phyloP scores from a whole-genome alignment of 73 alveolate genomes.

The Durusdinium trenchii region DNA sequence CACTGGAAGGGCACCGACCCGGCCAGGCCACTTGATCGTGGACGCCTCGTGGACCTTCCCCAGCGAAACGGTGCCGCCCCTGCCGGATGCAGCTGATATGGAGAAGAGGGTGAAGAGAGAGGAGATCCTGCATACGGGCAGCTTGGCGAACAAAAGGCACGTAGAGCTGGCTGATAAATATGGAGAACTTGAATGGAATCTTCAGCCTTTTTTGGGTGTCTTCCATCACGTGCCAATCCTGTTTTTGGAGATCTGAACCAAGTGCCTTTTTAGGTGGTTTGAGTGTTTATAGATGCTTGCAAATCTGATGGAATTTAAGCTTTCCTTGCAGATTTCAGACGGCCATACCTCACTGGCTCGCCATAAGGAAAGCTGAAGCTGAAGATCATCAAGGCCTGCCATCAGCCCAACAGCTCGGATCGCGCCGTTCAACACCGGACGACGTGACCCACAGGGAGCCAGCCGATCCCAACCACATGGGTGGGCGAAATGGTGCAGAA shows the following conservation, averaged over 20 bases:
- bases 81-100: constrained; percentile 83
- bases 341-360: too few relatives aligned
- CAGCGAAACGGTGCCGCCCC: constrained; percentile 31
- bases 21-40: constrained; percentile 48
- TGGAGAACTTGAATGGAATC: neutral
- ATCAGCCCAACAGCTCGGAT: neutral
- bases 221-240: too few relatives aligned
- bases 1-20: too few relatives aligned
- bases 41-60: constrained; percentile 83
- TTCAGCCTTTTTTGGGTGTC: neutral
- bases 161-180: neutral
- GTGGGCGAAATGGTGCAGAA: too few relatives aligned
- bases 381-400: constrained; percentile 47
- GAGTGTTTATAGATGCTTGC: too few relatives aligned
- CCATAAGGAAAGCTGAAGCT: constrained; percentile 65
- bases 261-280: too few relatives aligned
- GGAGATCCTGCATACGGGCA: constrained; percentile 91
- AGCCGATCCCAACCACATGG: too few relatives aligned
- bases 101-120: constrained; percentile 78
- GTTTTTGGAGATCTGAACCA: too few relatives aligned
- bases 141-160: neutral
- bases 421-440: too few relatives aligned
- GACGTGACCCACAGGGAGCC: too few relatives aligned
- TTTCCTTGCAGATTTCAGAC: too few relatives aligned
- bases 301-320: too few relatives aligned